Base-by-base conservation (phyloP, 257 asterid species). In the Jasminum sambac region DNA sequence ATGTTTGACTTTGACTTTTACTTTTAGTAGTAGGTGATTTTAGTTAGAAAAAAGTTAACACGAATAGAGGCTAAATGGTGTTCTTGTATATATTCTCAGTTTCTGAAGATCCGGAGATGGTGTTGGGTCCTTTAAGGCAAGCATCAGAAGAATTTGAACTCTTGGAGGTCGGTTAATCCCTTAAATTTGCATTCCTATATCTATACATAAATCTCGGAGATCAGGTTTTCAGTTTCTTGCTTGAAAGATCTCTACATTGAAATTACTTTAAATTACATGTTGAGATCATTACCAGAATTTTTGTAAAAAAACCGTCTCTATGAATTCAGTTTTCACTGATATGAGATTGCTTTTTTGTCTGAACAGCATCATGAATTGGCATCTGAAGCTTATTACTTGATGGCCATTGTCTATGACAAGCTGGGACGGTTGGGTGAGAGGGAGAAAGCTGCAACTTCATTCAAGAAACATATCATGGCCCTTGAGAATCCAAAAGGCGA, bases 71-170 rank as follows among this genome's bases (percentile, higher is more conserved):
- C n/a, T 68, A 25, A 46, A 42, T 17, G 13, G 65, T 65, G n/a
- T 65, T 24, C 12, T 78, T 57, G 46, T 6, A 30, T 67, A 63
- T 74, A 74, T 74, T 69, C 69, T 16, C 85, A 91, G 99, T 86
- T 77, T 79, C 84, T 13, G 92, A 87, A 57, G 76, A 87, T 63
- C 83, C 89, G 24, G 96, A 87, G 77, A 74, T 78, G 80, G 93
- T 88, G 77, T 83, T 95, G 5, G 93, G 83, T 68, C 90, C 99
- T 30, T 74, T 95, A 68, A 84, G 76, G 69, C 99, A 87, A 80
- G 99, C 99, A 84, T 84, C 95, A 0, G 93, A 86, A 77, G 96
- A 84, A 67, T 96, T 91, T 76, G 86, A 91, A 76, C 88, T 82
- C 72, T 74, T 95, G 76, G 92, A 95, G 98, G 98, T 93, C 72